Evolutionary conservation across 352 stramenopile genomes (phyloP).

Genomic region (Phytophthora hybrid): DNA sequence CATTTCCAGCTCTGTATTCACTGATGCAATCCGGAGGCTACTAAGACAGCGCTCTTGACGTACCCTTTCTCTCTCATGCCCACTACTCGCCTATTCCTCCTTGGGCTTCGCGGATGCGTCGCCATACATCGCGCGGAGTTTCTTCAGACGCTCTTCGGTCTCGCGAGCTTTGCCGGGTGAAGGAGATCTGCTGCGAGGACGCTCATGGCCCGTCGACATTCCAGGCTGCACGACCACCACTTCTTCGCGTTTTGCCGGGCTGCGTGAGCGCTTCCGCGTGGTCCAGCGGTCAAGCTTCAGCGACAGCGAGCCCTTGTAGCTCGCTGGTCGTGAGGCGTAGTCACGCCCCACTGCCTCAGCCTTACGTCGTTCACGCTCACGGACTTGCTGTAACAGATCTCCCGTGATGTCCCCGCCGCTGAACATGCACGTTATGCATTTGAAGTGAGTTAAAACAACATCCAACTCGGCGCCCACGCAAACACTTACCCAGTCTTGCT

Average conservation of each 20-base stretch:
- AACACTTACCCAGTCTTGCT: constrained; percentile 33
- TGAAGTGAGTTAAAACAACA: not conserved
- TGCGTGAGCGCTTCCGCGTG: constrained; percentile 71
- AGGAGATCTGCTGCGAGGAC: constrained; percentile 29
- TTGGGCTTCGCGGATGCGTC: constrained; percentile 65
- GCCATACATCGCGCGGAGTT: constrained; percentile 83
- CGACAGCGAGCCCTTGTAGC: constrained; percentile 94
- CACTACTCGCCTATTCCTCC: constrained; percentile 27
- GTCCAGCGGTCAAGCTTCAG: constrained; percentile 92
- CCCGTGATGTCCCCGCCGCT: constrained; percentile 54
- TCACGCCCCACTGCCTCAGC: constrained; percentile 89
- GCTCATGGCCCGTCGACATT: constrained; percentile 40
- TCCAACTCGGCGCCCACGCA: constrained; percentile 6
- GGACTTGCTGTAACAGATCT: constrained; percentile 93
- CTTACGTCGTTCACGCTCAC: constrained; percentile 92
- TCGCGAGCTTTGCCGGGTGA: constrained; percentile 52
- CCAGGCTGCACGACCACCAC: constrained; percentile 51
- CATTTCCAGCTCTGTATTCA: constrained; percentile 1
- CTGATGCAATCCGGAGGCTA: not conserved
- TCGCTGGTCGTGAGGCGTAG: constrained; percentile 90
- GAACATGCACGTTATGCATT: not conserved
- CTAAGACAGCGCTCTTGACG: not conserved
- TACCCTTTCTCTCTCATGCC: constrained; percentile 2
- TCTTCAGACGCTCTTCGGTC: constrained; percentile 71
- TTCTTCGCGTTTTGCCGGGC: constrained; percentile 68